Percentiles rank a stretch among this genome's conserved stretches.
These are phyloP conservation scores for Fusarium heterosporum DNA, from an alignment of 2,329 filamentous ascomycete species.

Conservation along the genomic window DNA sequence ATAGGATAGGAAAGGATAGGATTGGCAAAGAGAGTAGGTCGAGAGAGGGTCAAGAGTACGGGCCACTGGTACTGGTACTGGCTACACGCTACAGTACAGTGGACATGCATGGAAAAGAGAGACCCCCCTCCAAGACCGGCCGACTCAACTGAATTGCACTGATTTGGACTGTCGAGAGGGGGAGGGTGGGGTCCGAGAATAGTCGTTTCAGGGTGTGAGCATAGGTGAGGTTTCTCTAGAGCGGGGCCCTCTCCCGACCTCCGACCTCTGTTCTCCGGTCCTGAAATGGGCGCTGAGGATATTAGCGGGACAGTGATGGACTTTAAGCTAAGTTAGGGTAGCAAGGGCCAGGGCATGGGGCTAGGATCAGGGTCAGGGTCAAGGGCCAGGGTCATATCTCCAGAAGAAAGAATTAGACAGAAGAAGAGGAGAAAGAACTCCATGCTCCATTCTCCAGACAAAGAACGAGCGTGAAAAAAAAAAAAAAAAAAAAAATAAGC, in stretches of 20 bases:
- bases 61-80: slow-evolving; percentile 23
- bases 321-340: slow-evolving; percentile 20
- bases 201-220: slow-evolving; percentile 16
- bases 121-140: slow-evolving; percentile 22
- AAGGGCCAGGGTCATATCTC: slow-evolving; percentile 2
- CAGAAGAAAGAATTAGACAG: slow-evolving; percentile 8
- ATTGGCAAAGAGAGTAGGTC: slow-evolving; percentile 20
- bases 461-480: neutral
- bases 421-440: slow-evolving; percentile 2
- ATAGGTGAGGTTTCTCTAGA: slow-evolving; percentile 8
- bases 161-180: slow-evolving; percentile 1
- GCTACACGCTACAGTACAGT: neutral
- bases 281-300: slow-evolving; percentile 42
- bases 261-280: slow-evolving; percentile 30
- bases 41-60: slow-evolving; percentile 12
- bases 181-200: slow-evolving; percentile 35
- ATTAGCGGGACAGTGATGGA: slow-evolving; percentile 29
- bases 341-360: slow-evolving; percentile 15
- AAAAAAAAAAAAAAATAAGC: neutral
- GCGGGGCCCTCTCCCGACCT: slow-evolving; percentile 17
- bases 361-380: slow-evolving; percentile 27
- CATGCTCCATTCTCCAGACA: neutral
- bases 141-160: slow-evolving; percentile 5
- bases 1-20: slow-evolving; percentile 29
- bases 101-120: neutral